Conservation (phyloP, 768 basidiomycete genomes). For the Boletus speciosus region DNA sequence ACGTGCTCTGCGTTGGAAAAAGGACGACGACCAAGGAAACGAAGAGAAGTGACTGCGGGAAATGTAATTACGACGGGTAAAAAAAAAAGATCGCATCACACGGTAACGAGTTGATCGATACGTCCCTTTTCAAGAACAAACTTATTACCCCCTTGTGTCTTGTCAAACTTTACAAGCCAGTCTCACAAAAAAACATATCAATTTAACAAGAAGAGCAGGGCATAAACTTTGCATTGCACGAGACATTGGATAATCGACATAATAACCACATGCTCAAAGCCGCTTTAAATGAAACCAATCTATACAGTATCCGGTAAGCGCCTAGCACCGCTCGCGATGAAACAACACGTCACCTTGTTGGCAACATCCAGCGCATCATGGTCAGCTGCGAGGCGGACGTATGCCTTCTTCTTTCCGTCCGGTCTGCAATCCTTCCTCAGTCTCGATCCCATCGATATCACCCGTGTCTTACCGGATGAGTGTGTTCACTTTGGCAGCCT, state of each 20-base stretch:
- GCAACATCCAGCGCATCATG: constrained; percentile 96
- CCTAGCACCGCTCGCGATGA: background rate
- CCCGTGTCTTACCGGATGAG: constrained; percentile 75
- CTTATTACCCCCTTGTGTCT: background rate
- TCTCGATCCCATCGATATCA: background rate
- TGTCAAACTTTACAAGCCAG: background rate
- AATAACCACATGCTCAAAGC: background rate
- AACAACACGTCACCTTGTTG: constrained; percentile 69
- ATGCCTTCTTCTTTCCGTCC: constrained; percentile 99
- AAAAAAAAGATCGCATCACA: constrained; percentile 7
- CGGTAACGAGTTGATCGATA: background rate
- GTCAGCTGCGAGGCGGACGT: constrained; percentile 92
- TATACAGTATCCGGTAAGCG: constrained; percentile 36
- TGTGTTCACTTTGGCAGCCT: constrained; percentile 96
- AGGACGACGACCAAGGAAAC: background rate
- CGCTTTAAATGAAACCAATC: constrained; percentile 89
- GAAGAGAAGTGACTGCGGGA: constrained; percentile 10
- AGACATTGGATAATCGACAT: background rate
- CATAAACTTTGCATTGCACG: constrained; percentile 9
- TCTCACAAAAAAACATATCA: background rate
- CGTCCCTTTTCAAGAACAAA: background rate
- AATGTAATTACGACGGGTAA: background rate
- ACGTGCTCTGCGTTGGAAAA: background rate
- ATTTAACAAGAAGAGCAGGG: background rate
- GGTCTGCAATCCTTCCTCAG: constrained; percentile 50